Evolutionary conservation across 2,329 filamentous ascomycete species (phyloP).

Genomic region (Penicillium expansum): DNA sequence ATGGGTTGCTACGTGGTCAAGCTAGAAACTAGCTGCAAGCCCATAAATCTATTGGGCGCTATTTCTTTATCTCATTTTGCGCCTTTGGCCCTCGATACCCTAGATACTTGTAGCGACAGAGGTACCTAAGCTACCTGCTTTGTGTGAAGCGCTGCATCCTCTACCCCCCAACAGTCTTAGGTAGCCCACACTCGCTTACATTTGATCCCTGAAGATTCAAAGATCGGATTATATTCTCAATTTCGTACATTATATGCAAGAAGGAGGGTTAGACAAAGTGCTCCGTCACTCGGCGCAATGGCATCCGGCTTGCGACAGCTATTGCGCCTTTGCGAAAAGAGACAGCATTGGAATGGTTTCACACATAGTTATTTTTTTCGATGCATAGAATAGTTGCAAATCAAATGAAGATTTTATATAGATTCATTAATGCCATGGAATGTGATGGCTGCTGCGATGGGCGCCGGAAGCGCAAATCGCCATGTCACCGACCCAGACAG

Average conservation of each 20-base stretch:
- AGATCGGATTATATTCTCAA: constrained; percentile 3
- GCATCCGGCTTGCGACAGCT: constrained; percentile 24
- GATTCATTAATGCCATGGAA: constrained; percentile 9
- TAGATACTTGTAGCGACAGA: not conserved
- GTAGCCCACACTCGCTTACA: not conserved
- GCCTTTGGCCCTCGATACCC: not conserved
- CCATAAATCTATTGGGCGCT: constrained; percentile 6
- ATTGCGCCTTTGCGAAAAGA: constrained; percentile 26
- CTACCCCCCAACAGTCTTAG: not conserved
- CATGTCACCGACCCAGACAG: constrained; percentile 33
- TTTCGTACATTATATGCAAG: not conserved
- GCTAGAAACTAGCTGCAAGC: constrained; percentile 11
- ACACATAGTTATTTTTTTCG: constrained; percentile 2
- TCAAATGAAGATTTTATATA: not conserved
- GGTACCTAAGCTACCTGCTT: constrained; percentile 2
- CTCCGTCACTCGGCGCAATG: constrained; percentile 25
- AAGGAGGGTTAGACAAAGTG: constrained; percentile 16
- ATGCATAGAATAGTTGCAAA: constrained; percentile 1
- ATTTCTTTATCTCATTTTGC: constrained; percentile 6
- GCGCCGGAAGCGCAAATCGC: constrained; percentile 30
- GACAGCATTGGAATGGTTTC: not conserved
- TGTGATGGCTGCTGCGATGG: constrained; percentile 20
- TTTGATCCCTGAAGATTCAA: not conserved
- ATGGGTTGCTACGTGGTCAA: constrained; percentile 9
- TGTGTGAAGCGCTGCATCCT: constrained; percentile 1